These are phyloP conservation scores for Otatea glauca DNA, from an alignment of 176 grass and related monocot species.

Conservation along the genomic window DNA sequence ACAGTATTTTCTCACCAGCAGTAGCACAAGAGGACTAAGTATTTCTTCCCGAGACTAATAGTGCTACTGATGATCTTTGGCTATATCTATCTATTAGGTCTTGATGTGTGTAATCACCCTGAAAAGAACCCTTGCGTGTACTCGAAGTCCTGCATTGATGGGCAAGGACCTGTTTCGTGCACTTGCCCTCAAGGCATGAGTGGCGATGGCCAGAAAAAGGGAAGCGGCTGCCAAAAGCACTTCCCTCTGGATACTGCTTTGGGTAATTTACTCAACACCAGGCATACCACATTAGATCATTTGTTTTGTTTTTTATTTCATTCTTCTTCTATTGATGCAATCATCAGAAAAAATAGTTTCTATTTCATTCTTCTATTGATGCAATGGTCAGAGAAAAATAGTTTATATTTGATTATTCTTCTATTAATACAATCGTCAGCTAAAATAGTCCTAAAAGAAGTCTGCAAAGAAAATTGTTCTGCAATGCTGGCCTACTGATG, in stretches of 20 bases:
- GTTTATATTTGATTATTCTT: not conserved
- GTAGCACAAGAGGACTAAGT: not conserved
- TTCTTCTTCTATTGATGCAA: not conserved
- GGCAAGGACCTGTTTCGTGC: not conserved
- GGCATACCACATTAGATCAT: not conserved
- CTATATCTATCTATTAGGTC: slow-evolving; percentile 32
- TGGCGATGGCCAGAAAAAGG: not conserved
- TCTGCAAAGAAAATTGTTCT: not conserved
- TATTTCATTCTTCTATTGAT: not conserved
- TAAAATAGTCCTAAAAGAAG: not conserved
- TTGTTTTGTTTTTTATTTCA: not conserved
- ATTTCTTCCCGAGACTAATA: not conserved
- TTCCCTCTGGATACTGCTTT: not conserved
- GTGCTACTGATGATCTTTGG: not conserved
- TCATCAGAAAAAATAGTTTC: not conserved
- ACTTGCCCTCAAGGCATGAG: slow-evolving; percentile 8
- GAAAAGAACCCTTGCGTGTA: slow-evolving; percentile 33
- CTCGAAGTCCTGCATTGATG: not conserved
- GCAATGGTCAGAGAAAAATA: not conserved
- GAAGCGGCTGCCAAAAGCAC: slow-evolving; percentile 23
- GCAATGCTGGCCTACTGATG: not conserved
- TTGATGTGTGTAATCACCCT: not conserved
- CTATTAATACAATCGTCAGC: not conserved
- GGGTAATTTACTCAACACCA: slow-evolving; percentile 17
- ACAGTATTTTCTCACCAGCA: not conserved